Evolutionary conservation across 2,329 filamentous ascomycete species (phyloP).

Genomic region (Verticillium longisporum): DNA sequence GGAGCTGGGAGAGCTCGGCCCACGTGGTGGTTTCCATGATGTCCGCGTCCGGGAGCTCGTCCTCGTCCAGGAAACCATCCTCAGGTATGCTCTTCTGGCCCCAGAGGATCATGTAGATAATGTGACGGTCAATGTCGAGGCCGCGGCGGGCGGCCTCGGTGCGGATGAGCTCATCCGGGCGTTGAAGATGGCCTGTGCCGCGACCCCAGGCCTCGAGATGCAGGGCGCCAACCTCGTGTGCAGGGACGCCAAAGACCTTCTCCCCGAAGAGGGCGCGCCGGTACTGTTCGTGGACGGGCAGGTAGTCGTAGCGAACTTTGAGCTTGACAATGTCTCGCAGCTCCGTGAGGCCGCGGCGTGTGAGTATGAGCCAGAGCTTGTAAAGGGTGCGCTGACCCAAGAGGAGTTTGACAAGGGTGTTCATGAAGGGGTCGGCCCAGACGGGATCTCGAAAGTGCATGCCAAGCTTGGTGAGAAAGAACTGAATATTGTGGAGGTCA

Average conservation of each 20-base stretch:
- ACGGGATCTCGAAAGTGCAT: slow-evolving; percentile 62
- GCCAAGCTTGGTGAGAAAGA: slow-evolving; percentile 66
- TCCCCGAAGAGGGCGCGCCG: slow-evolving; percentile 11
- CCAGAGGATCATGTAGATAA: slow-evolving; percentile 53
- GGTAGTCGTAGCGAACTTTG: slow-evolving; percentile 51
- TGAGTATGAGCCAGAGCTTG: slow-evolving; percentile 53
- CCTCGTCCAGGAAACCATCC: slow-evolving; percentile 3
- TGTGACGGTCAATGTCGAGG: slow-evolving; percentile 44
- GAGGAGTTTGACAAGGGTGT: slow-evolving; percentile 48
- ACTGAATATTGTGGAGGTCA: slow-evolving; percentile 54
- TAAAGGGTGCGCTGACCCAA: slow-evolving; percentile 51
- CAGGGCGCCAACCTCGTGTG: slow-evolving; percentile 42
- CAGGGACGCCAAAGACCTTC: slow-evolving; percentile 43
- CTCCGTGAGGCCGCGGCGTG: slow-evolving; percentile 43
- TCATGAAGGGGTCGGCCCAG: slow-evolving; percentile 47
- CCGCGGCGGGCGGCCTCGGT: slow-evolving; percentile 46
- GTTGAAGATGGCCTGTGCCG: slow-evolving; percentile 36
- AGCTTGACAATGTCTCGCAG: slow-evolving; percentile 46
- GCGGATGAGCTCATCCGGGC: slow-evolving; percentile 53
- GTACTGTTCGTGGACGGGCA: slow-evolving; percentile 18
- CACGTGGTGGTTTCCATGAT: background rate
- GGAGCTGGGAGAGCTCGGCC: background rate
- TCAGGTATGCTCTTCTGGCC: slow-evolving; percentile 45
- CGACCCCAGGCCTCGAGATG: slow-evolving; percentile 52
- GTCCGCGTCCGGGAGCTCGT: background rate